Evolutionary conservation across 108 stramenopile genomes (phyloP), one percentile per base, ranked within the genome.

Genomic region (Nitzschia palea): DNA sequence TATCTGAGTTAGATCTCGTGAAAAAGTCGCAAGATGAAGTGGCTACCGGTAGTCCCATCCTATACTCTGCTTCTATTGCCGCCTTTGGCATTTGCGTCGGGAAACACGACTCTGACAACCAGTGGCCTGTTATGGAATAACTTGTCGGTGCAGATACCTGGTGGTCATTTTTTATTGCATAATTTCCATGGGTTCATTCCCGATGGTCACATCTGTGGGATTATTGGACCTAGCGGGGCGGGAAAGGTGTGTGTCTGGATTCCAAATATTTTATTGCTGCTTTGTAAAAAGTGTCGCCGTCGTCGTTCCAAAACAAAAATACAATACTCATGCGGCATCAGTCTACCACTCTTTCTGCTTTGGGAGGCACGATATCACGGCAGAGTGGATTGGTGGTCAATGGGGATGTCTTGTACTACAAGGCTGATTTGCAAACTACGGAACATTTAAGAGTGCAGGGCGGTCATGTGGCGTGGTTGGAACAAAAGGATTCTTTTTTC

Each of bases 401-500:
- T 44, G 71, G 71, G 5, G 60, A 72, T 23, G 36, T 64, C 22
- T 54, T 62, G 2, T 72, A 72, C 28, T 65, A 44, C 34, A 67
- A 69, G 23, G 54, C 51, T 9, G 34, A 43, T 8, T 36, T 0
- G 2, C 26, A 65, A 33, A 63, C 29, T 9, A 56, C 15, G 28
- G 62, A 63, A 37, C 57, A 64, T 36, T 60, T 84, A 17, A 68
- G 62, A 12, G 77, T 82, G 37, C 68, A 80, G 27, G 65, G 68
- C 8, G 88, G 84, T 20, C 86, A 85, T 25, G 80, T 91, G 20
- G 95, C 90, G 9, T 86, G 86, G 72, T 70, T 96, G 17, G 76
- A 84, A 43, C 95, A 96, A 72, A 63, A 88, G 48, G 90, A 91
- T 53, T 48, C 66, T 61, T 93, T 96, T 56, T 96, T 96, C 52